A percentile compares a stretch with the other conserved stretches of the same genome.
phyloP scores from a whole-genome alignment of 2,329 filamentous ascomycete species.

The Aureobasidium musti region DNA sequence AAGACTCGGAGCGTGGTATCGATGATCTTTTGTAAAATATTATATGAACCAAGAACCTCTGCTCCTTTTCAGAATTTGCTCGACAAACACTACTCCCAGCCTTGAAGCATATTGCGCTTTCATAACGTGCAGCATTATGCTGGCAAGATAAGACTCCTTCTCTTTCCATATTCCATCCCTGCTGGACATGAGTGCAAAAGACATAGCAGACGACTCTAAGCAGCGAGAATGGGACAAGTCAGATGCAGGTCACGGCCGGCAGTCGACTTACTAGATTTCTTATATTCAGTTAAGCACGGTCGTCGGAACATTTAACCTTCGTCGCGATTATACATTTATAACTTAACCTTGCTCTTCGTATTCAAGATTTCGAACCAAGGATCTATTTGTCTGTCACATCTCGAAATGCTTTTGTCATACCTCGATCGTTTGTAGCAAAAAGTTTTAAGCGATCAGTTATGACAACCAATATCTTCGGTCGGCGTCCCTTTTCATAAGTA shows the following conservation, averaged over 20 bases:
- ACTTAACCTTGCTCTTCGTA: neutral
- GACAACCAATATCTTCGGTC: neutral
- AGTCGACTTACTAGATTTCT: neutral
- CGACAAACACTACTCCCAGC: too few species aligned
- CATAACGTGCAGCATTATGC: neutral
- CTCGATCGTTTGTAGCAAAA: neutral
- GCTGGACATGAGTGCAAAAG: neutral
- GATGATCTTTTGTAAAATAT: constrained; percentile 70
- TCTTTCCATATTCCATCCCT: neutral
- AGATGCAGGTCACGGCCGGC: neutral
- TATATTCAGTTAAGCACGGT: neutral
- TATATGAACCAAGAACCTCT: neutral
- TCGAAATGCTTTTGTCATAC: neutral
- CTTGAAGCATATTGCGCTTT: neutral
- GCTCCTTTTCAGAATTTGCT: neutral
- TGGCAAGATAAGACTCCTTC: neutral
- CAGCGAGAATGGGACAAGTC: neutral
- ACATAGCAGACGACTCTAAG: neutral
- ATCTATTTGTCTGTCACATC: neutral
- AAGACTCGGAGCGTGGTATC: constrained; percentile 90
- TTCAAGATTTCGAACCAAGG: neutral
- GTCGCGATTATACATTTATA: neutral
- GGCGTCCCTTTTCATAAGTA: neutral
- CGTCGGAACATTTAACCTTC: neutral
- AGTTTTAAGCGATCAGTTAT: neutral